phyloP scores from a whole-genome alignment of 1,139 yeast genomes.

The Saccharomycopsis phalli region DNA sequence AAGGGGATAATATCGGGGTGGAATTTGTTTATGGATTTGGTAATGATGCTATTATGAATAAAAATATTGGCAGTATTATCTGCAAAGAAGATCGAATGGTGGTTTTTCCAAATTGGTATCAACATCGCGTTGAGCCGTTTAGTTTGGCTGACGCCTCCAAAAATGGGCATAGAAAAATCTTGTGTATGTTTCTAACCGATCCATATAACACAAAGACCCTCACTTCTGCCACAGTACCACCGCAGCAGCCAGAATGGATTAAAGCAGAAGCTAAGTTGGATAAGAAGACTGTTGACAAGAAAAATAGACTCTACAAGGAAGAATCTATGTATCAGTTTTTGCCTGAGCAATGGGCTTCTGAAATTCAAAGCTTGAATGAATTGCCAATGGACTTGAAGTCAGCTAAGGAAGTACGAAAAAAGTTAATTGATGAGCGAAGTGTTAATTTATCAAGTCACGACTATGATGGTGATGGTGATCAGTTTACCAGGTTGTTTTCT shows the following conservation, averaged over 20 bases:
- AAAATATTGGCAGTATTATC: slow-evolving; percentile 27
- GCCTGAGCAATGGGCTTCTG: slow-evolving; percentile 17
- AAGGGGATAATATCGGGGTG: slow-evolving; percentile 29
- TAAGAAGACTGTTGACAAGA: not conserved
- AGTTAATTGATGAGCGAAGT: slow-evolving; percentile 32
- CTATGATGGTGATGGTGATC: slow-evolving; percentile 21
- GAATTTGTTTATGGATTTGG: slow-evolving; percentile 27
- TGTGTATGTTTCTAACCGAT: slow-evolving; percentile 36
- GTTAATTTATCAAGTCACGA: not conserved
- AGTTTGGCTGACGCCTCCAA: slow-evolving; percentile 31
- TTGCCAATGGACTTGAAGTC: slow-evolving; percentile 25
- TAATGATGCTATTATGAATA: slow-evolving; percentile 28
- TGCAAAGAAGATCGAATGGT: slow-evolving; percentile 29
- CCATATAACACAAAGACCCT: slow-evolving; percentile 30
- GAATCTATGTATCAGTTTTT: slow-evolving; percentile 22
- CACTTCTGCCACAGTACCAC: slow-evolving; percentile 33
- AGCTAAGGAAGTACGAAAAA: slow-evolving; percentile 28
- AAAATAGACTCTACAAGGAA: slow-evolving; percentile 3
- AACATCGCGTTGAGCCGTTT: slow-evolving; percentile 36
- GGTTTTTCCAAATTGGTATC: slow-evolving; percentile 35
- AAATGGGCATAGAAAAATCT: slow-evolving; percentile 34
- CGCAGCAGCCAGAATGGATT: slow-evolving; percentile 37
- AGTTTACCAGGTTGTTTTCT: slow-evolving; percentile 25
- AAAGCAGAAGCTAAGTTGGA: slow-evolving; percentile 20
- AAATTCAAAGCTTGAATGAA: slow-evolving; percentile 18